These are phyloP conservation scores for Stephania cephalantha DNA, from an alignment of 164 flowering plant genomes.

Conservation along the genomic window DNA sequence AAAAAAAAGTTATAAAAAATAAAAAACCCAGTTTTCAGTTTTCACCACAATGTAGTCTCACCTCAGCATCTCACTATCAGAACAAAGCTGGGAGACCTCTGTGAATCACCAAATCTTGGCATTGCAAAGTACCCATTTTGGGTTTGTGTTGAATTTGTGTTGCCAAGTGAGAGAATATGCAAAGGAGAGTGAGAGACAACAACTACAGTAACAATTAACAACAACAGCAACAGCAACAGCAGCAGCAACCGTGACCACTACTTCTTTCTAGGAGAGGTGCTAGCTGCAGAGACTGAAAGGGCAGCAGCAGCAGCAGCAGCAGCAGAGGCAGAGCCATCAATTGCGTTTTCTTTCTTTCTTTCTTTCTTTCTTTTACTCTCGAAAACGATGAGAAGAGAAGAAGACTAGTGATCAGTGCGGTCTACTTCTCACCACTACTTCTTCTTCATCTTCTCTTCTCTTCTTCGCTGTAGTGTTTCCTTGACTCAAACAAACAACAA, in stretches of 20 bases:
- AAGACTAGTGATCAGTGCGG: no score
- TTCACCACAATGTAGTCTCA: neutral
- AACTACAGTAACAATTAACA: no score
- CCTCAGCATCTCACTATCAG: neutral
- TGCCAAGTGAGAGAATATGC: neutral
- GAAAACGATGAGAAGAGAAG: neutral
- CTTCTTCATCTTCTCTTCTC: neutral
- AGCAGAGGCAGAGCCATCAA: neutral
- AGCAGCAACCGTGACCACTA: neutral
- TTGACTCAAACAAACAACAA: neutral
- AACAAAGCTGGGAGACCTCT: neutral
- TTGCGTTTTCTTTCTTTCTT: neutral
- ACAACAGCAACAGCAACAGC: neutral
- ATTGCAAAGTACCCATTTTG: neutral
- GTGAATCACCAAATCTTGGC: neutral
- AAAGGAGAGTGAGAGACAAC: neutral
- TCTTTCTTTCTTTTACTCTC: no score
- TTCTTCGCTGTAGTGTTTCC: neutral
- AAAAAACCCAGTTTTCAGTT: neutral
- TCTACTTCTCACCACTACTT: neutral
- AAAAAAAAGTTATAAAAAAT: neutral
- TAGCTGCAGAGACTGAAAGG: slow-evolving; percentile 3
- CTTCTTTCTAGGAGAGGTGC: neutral
- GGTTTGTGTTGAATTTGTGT: neutral
- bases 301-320: neutral